These are phyloP conservation scores for Hortiboletus rubellus DNA, from an alignment of 1,284 basidiomycete genomes.

Conservation along the genomic window DNA sequence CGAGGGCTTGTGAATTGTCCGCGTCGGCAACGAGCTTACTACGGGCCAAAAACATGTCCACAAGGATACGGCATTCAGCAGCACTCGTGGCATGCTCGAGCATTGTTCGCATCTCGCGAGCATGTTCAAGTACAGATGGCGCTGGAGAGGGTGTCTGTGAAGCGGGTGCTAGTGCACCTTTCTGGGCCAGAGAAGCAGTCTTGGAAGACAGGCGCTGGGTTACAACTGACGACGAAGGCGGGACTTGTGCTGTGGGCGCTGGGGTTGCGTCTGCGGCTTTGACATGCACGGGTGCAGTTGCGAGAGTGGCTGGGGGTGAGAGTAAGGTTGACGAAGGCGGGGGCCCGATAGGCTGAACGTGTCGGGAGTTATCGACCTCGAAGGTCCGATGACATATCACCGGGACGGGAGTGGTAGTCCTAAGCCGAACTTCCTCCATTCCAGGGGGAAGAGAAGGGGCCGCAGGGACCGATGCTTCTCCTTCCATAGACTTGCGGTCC, in stretches of 20 bases:
- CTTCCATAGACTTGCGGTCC: constrained; percentile 18
- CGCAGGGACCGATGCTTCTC: constrained; percentile 10
- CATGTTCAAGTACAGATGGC: constrained; percentile 41
- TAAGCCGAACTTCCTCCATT: constrained; percentile 1
- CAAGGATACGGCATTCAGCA: constrained; percentile 81
- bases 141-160: constrained; percentile 2
- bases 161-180: neutral
- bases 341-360: constrained; percentile 1
- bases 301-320: constrained; percentile 8
- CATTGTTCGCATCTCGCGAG: constrained; percentile 66
- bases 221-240: neutral
- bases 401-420: constrained; percentile 1
- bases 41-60: constrained; percentile 77
- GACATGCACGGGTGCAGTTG: constrained; percentile 3
- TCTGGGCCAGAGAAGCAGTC: constrained; percentile 13
- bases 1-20: constrained; percentile 4
- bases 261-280: constrained; percentile 1
- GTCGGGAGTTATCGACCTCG: constrained; percentile 11
- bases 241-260: constrained; percentile 1
- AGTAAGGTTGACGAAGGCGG: constrained; percentile 4
- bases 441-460: constrained; percentile 6
- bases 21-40: constrained; percentile 41
- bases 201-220: constrained; percentile 21
- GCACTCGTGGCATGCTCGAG: constrained; percentile 71
- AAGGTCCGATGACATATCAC: constrained; percentile 3